phyloP scores from a whole-genome alignment of 2,329 filamentous ascomycete genomes.

The Fusarium ambrosium region DNA sequence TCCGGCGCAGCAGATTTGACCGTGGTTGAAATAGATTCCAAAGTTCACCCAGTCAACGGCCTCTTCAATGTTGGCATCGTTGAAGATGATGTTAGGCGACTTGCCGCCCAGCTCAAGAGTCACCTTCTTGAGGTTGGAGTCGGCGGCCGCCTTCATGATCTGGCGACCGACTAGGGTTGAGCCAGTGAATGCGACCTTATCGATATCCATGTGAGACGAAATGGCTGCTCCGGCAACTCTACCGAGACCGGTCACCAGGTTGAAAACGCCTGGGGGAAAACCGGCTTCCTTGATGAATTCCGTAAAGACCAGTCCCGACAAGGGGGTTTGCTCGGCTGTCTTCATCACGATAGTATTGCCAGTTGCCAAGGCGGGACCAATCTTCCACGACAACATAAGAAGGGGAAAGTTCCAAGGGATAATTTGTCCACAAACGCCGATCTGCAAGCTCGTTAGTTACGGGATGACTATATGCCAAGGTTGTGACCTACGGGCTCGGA shows the following conservation, averaged over 20 bases:
- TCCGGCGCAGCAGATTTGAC: slow-evolving; percentile 79
- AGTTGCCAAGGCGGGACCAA: slow-evolving; percentile 78
- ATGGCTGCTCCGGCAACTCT: slow-evolving; percentile 83
- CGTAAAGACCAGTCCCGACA: slow-evolving; percentile 75
- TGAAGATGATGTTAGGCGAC: slow-evolving; percentile 84
- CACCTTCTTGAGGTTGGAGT: slow-evolving; percentile 85
- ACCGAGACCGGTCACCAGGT: slow-evolving; percentile 83
- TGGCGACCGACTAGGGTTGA: slow-evolving; percentile 79
- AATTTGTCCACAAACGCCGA: slow-evolving; percentile 87
- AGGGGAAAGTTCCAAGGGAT: slow-evolving; percentile 92
- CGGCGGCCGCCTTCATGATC: slow-evolving; percentile 85
- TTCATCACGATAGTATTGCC: slow-evolving; percentile 82
- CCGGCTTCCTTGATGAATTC: slow-evolving; percentile 80
- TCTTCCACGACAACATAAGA: slow-evolving; percentile 87
- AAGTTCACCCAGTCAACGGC: slow-evolving; percentile 84
- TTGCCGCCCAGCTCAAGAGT: slow-evolving; percentile 85
- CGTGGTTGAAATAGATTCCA: slow-evolving; percentile 75
- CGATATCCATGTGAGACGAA: slow-evolving; percentile 81
- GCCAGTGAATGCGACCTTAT: slow-evolving; percentile 88
- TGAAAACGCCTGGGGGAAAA: slow-evolving; percentile 82
- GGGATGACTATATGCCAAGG: neutral
- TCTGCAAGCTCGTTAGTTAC: slow-evolving; percentile 46
- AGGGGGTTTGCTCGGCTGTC: slow-evolving; percentile 83
- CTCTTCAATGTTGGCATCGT: slow-evolving; percentile 82
- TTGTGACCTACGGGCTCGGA: slow-evolving; percentile 72